A percentile compares a stretch with the other conserved stretches of the same genome.
phyloP scores from a whole-genome alignment of 1,139 yeast genomes.

The Geotrichum klebahnii region DNA sequence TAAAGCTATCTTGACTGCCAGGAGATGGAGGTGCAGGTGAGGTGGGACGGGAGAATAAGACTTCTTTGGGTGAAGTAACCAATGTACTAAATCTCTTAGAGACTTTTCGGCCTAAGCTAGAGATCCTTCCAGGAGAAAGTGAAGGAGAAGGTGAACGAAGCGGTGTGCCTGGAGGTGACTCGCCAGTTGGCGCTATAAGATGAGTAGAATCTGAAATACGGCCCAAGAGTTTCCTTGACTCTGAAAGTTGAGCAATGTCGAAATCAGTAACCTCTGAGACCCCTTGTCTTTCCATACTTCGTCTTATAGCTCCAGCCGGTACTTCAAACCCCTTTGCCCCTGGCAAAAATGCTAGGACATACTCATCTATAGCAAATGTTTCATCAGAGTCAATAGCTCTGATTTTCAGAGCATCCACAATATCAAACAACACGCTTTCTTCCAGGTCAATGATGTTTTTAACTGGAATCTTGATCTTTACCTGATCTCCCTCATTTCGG shows the following conservation, averaged over 20 bases:
- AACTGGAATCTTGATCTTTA: slow-evolving; percentile 71
- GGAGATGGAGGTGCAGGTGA: not conserved
- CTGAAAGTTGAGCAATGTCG: slow-evolving; percentile 9
- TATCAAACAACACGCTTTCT: slow-evolving; percentile 48
- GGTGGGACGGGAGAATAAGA: not conserved
- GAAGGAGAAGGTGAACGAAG: slow-evolving; percentile 4
- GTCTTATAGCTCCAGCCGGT: slow-evolving; percentile 20
- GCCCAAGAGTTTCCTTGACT: slow-evolving; percentile 16
- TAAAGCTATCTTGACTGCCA: slow-evolving; percentile 14
- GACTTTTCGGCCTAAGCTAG: not conserved
- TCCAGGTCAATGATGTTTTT: slow-evolving; percentile 62
- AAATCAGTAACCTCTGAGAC: slow-evolving; percentile 1
- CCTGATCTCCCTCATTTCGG: slow-evolving; percentile 66
- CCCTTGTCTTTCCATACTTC: slow-evolving; percentile 17
- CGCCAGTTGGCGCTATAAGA: not conserved
- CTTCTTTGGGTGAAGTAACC: slow-evolving; percentile 3
- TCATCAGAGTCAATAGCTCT: slow-evolving; percentile 51
- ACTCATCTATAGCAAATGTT: slow-evolving; percentile 58
- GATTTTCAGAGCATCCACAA: slow-evolving; percentile 47
- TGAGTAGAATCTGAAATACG: slow-evolving; percentile 19
- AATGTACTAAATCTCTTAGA: slow-evolving; percentile 6
- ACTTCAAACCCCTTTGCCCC: slow-evolving; percentile 14
- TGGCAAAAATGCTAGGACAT: slow-evolving; percentile 61
- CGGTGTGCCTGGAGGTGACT: not conserved
- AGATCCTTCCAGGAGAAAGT: not conserved